Conservation (phyloP, 768 basidiomycete species). For the Hydnum rufescens region DNA sequence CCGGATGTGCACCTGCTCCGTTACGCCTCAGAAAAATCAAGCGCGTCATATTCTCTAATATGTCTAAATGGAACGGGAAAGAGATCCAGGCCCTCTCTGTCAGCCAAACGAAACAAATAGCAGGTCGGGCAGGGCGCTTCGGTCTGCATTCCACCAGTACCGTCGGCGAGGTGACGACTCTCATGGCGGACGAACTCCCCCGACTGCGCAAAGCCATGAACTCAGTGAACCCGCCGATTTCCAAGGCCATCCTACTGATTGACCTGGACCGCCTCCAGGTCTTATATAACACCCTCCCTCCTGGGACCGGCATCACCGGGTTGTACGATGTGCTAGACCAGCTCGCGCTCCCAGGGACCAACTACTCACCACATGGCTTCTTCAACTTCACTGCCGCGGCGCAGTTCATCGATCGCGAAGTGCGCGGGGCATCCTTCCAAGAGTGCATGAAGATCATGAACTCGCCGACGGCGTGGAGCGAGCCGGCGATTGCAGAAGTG, state of each 20-base stretch:
- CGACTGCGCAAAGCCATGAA: conserved; percentile 37
- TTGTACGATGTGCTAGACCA: conserved; percentile 31
- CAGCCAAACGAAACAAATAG: conserved; percentile 84
- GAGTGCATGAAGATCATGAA: conserved; percentile 20
- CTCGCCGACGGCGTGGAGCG: neutral
- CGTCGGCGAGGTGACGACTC: conserved; percentile 54
- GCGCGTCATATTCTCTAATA: conserved; percentile 55
- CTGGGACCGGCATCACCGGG: conserved; percentile 15
- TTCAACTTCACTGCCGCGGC: too few relatives aligned
- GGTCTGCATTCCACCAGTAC: conserved; percentile 35
- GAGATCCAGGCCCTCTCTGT: conserved; percentile 29
- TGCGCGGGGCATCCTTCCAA: conserved; percentile 21
- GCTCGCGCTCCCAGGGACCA: conserved; percentile 23
- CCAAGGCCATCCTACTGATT: conserved; percentile 29
- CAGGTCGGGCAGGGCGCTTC: conserved; percentile 81
- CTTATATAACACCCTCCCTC: conserved; percentile 17
- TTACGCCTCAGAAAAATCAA: conserved; percentile 55
- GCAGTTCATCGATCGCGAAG: conserved; percentile 9
- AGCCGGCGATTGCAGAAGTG: neutral
- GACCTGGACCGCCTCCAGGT: conserved; percentile 12
- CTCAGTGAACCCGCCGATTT: conserved; percentile 29
- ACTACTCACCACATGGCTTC: conserved; percentile 26
- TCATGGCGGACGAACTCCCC: conserved; percentile 41
- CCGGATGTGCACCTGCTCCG: neutral
- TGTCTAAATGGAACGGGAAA: conserved; percentile 45